phyloP scores from a whole-genome alignment of 2,329 filamentous ascomycete species.

The Neonectria faginata region DNA sequence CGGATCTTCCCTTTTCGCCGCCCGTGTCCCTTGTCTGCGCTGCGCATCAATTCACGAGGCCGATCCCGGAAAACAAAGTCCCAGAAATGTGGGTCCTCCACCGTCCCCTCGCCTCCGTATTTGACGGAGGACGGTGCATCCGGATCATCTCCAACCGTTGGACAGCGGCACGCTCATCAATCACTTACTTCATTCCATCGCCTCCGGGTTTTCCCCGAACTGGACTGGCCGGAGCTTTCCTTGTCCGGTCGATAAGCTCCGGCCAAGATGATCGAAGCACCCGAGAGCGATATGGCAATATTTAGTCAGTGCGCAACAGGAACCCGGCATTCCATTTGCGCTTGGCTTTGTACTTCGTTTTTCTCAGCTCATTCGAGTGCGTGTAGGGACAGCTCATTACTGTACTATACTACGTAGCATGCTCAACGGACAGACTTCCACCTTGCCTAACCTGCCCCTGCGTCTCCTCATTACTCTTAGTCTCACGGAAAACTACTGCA shows the following conservation, averaged over 20 bases:
- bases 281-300: not conserved
- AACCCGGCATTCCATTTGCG: not conserved
- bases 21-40: not conserved
- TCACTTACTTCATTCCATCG: not conserved
- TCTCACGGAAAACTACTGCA: too few species aligned
- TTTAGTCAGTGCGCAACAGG: not conserved
- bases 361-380: too few species aligned
- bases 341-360: too few species aligned
- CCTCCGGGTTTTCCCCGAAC: not conserved
- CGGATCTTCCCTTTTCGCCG: conserved; percentile 24
- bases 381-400: too few species aligned
- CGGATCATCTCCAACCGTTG: not conserved
- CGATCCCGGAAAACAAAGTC: not conserved
- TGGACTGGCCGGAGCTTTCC: not conserved
- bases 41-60: not conserved
- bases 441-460: too few species aligned
- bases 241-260: not conserved
- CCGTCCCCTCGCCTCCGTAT: conserved; percentile 3
- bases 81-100: not conserved
- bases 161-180: too few species aligned
- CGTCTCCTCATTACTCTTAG: too few species aligned
- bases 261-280: not conserved
- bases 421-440: too few species aligned
- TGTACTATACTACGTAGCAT: too few species aligned
- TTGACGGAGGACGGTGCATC: conserved; percentile 7